A percentile compares a stretch with the other conserved stretches of the same genome.
Evolutionary conservation across 2,329 filamentous ascomycete genomes (phyloP).

Genomic region (Apiospora arundinis): DNA sequence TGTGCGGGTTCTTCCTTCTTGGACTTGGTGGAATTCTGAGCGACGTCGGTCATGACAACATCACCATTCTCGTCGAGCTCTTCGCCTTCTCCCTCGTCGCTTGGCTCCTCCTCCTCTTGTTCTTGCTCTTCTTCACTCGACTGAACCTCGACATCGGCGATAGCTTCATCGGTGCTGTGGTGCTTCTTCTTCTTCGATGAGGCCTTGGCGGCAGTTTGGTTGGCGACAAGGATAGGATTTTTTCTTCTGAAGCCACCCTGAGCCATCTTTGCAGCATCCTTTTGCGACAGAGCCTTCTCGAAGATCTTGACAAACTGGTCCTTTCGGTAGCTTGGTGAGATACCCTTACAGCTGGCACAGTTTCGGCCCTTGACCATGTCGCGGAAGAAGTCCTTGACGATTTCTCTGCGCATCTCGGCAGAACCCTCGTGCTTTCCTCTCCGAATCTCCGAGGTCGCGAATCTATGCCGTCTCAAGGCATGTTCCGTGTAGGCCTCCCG

Average conservation of each 20-base stretch:
- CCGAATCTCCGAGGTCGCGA: conserved; percentile 55
- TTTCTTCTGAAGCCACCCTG: conserved; percentile 69
- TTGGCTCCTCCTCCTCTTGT: conserved; percentile 49
- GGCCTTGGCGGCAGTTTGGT: conserved; percentile 35
- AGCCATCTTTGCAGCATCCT: conserved; percentile 80
- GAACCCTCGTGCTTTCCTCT: conserved; percentile 84
- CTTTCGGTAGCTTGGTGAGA: conserved; percentile 85
- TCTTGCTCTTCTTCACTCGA: conserved; percentile 50
- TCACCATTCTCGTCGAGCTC: conserved; percentile 61
- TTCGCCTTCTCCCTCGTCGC: conserved; percentile 52
- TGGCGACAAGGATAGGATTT: conserved; percentile 70
- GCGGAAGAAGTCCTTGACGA: conserved; percentile 83
- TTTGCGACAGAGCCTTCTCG: conserved; percentile 76
- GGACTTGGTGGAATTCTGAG: conserved; percentile 32
- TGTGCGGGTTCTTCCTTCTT: conserved; percentile 56
- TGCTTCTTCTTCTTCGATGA: conserved; percentile 47
- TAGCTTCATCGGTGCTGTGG: conserved; percentile 68
- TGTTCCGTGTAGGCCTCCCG: conserved; percentile 74
- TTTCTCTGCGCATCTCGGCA: conserved; percentile 73
- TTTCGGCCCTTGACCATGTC: conserved; percentile 72
- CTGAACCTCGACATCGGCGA: conserved; percentile 68
- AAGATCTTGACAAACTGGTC: conserved; percentile 95
- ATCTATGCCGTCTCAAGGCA: conserved; percentile 67
- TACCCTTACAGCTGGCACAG: conserved; percentile 71
- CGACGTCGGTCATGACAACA: conserved; percentile 63